Evolutionary conservation across 2,329 filamentous ascomycete genomes (phyloP).

Genomic region (Trichoderma sp.): DNA sequence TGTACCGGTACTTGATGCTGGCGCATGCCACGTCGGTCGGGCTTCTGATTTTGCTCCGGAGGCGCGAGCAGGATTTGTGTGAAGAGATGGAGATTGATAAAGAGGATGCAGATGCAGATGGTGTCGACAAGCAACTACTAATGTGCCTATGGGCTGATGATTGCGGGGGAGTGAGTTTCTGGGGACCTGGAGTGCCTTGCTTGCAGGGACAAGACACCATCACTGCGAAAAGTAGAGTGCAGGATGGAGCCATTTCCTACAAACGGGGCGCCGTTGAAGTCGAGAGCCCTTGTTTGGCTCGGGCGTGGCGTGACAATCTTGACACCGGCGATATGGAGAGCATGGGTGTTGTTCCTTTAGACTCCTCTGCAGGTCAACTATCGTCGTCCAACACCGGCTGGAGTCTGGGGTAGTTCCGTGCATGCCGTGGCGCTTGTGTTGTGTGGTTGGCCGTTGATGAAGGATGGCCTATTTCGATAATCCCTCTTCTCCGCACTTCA

Average conservation of each 20-base stretch:
- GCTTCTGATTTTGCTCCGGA: neutral
- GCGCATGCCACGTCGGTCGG: neutral
- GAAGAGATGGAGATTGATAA: no score
- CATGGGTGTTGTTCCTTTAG: neutral
- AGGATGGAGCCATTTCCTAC: conserved; percentile 10
- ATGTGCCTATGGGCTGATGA: neutral
- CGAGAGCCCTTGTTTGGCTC: neutral
- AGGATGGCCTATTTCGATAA: neutral
- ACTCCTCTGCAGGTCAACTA: neutral
- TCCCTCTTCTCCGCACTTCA: conserved; percentile 12
- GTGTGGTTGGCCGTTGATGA: conserved; percentile 5
- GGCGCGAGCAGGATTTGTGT: no score
- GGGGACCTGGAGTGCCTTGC: neutral
- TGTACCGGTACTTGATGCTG: neutral
- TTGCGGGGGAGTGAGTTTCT: conserved; percentile 2
- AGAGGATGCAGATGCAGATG: no score
- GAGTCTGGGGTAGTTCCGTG: conserved; percentile 5
- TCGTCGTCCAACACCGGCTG: neutral
- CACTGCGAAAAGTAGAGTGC: neutral
- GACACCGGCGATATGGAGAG: conserved; percentile 1
- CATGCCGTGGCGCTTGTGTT: conserved; percentile 2
- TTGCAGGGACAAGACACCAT: neutral
- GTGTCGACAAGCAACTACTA: no score
- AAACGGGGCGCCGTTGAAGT: conserved; percentile 18
- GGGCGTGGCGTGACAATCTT: conserved; percentile 11